These are phyloP conservation scores for Cenchrus fungigraminus DNA, from an alignment of 176 grass and related monocot genomes.

Conservation along the genomic window DNA sequence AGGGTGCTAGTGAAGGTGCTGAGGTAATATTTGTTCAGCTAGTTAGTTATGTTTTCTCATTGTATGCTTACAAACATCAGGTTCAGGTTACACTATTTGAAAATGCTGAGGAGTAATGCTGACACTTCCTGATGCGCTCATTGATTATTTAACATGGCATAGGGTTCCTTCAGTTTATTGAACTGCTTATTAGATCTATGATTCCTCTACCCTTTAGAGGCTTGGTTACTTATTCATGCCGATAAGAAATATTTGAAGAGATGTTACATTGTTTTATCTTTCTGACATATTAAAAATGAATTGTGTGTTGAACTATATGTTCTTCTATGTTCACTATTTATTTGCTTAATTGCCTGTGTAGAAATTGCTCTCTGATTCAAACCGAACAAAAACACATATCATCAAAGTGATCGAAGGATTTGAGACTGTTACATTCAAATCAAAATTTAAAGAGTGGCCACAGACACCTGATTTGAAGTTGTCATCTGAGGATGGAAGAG, in stretches of 20 bases:
- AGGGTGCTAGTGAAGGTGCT: conserved; percentile 76
- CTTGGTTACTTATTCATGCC: conserved; percentile 19
- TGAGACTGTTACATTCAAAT: conserved; percentile 81
- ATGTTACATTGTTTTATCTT: not conserved
- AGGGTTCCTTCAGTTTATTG: not conserved
- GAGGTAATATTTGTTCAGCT: conserved; percentile 61
- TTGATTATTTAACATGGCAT: conserved; percentile 30
- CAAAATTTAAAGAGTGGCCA: conserved; percentile 89
- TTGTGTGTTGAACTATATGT: not conserved
- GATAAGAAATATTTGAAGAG: conserved; percentile 3
- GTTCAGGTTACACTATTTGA: not conserved
- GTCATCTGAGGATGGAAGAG: conserved; percentile 90
- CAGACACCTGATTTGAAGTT: conserved; percentile 79
- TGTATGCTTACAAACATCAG: not conserved
- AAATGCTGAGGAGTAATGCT: not conserved
- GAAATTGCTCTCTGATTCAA: conserved; percentile 69
- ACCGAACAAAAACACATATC: conserved; percentile 61
- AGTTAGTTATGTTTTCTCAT: conserved; percentile 6
- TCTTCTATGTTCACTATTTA: conserved; percentile 12
- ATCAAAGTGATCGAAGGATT: conserved; percentile 91
- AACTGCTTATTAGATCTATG: not conserved
- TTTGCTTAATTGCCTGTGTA: conserved; percentile 43
- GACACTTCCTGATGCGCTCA: not conserved
- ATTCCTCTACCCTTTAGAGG: not conserved
- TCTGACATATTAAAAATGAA: not conserved